Conservation (phyloP, 2,329 filamentous ascomycete genomes). For the Fusarium circinatum region DNA sequence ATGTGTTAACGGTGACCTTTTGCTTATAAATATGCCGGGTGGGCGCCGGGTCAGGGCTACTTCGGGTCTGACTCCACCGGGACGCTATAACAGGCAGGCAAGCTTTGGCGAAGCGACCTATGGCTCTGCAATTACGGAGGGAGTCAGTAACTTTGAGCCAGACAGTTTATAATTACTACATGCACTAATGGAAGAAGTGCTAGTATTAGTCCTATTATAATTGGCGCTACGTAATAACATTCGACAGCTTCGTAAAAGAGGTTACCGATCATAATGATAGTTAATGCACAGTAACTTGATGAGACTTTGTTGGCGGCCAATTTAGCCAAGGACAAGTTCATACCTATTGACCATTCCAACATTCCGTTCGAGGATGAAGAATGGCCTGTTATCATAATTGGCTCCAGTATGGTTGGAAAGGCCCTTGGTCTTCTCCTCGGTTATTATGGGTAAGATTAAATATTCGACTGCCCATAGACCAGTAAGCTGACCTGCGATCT, state of each 20-base stretch:
- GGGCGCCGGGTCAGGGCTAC: not conserved
- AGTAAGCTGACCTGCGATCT: accelerated
- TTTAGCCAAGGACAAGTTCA: not conserved
- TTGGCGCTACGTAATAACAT: not conserved
- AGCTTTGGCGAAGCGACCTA: no score
- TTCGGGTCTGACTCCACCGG: not conserved
- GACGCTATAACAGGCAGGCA: no score
- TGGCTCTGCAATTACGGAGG: accelerated
- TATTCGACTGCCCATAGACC: accelerated
- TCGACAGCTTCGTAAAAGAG: accelerated
- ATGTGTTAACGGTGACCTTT: accelerated
- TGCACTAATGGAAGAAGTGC: accelerated
- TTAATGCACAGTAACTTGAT: not conserved
- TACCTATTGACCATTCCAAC: not conserved
- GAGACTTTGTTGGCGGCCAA: not conserved
- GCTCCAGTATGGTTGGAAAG: constrained; percentile 5
- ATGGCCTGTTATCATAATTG: not conserved
- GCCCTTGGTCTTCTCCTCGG: not conserved
- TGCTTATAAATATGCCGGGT: not conserved
- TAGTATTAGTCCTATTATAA: not conserved
- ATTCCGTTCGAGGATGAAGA: not conserved
- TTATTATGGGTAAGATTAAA: not conserved
- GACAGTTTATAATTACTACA: no score
- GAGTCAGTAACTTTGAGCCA: accelerated
- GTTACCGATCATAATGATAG: not conserved